Percentiles rank a stretch among this genome's conserved stretches.
These are phyloP conservation scores for Tricholoma furcatifolium DNA, from an alignment of 768 basidiomycete genomes.

Conservation along the genomic window DNA sequence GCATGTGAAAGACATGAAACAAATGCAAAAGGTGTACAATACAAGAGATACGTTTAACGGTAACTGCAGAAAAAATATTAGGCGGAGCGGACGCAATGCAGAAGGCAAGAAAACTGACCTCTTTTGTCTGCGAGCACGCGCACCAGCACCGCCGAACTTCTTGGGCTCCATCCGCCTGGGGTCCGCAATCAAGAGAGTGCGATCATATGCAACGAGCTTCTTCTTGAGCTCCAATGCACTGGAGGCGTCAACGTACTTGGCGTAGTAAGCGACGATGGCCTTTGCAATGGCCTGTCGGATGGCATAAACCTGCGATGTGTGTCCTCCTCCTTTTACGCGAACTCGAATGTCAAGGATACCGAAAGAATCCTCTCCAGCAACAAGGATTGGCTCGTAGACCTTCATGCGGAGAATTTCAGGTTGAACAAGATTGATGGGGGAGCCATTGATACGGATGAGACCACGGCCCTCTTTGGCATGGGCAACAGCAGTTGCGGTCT, in stretches of 20 bases:
- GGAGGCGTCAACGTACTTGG: conserved; percentile 97
- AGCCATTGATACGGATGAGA: conserved; percentile 94
- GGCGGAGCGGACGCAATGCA: neutral
- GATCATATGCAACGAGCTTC: conserved; percentile 94
- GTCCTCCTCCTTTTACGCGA: conserved; percentile 98
- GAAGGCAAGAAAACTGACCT: conserved; percentile 47
- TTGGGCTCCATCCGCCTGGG: conserved; percentile 98
- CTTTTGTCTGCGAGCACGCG: conserved; percentile 98
- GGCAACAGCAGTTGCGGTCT: conserved; percentile 98
- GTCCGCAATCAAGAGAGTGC: conserved; percentile 86
- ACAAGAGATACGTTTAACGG: conserved; percentile 53
- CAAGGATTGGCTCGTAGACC: conserved; percentile 96
- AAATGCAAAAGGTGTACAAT: conserved; percentile 32
- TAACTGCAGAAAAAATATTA: conserved; percentile 51
- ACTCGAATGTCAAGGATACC: conserved; percentile 91
- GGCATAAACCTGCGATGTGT: conserved; percentile 98
- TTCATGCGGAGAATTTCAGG: conserved; percentile 97
- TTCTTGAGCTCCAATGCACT: conserved; percentile 98
- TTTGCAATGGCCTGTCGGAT: conserved; percentile 99
- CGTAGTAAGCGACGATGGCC: conserved; percentile 96
- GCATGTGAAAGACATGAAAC: conserved; percentile 42
- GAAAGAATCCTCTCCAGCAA: conserved; percentile 89
- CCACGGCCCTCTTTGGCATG: conserved; percentile 96
- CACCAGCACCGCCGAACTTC: conserved; percentile 99
- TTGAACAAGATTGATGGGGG: conserved; percentile 93